Conservation (phyloP, 2,329 filamentous ascomycete species). For the Blastomyces silverae region DNA sequence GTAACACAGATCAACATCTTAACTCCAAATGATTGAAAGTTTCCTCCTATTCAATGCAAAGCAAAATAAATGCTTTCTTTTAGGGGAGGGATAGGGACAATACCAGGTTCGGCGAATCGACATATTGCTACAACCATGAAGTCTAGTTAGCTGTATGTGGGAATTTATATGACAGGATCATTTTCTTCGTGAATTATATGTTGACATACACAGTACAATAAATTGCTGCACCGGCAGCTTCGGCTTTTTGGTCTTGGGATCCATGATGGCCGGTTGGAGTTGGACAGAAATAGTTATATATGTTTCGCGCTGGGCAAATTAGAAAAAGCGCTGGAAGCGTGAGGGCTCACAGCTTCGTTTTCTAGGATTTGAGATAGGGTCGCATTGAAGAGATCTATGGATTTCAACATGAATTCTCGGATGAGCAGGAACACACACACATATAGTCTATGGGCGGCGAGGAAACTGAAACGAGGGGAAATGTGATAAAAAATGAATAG, state of each 20-base stretch:
- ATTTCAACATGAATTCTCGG: background rate
- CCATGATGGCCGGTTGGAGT: background rate
- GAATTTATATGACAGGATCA: conserved; percentile 25
- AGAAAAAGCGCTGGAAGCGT: background rate
- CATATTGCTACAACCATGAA: conserved; percentile 55
- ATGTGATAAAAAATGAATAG: background rate
- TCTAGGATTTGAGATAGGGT: background rate
- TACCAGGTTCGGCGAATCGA: conserved; percentile 65
- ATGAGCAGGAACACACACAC: too few species aligned
- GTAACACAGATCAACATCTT: conserved; percentile 16
- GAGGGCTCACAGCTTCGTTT: background rate
- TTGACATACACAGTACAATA: conserved; percentile 61
- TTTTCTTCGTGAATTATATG: background rate
- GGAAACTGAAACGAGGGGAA: background rate
- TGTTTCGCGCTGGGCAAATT: background rate
- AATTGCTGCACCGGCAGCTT: conserved; percentile 72
- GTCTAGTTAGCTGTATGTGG: conserved; percentile 17
- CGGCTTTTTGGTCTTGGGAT: conserved; percentile 30
- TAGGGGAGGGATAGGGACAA: conserved; percentile 35
- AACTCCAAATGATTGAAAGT: conserved; percentile 12
- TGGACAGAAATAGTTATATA: background rate
- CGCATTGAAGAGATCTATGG: background rate
- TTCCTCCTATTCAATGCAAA: conserved; percentile 9
- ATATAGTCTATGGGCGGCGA: background rate
- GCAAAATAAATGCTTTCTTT: conserved; percentile 3